Evolutionary conservation across 2,329 filamentous ascomycete genomes (phyloP).

Genomic region (Fusarium continuum): DNA sequence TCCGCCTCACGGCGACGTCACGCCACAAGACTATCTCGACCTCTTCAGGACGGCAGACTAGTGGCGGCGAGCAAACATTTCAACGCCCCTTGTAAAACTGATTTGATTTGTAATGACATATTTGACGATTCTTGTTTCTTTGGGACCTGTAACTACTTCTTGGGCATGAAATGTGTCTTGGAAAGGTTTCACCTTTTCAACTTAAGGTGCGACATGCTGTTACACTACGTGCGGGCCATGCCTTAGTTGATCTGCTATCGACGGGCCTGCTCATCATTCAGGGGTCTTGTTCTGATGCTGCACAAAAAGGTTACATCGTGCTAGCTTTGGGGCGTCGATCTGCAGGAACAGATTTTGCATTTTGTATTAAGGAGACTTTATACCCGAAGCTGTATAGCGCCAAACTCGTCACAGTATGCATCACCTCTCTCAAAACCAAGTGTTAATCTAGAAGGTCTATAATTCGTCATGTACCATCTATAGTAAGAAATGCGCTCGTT

Average conservation of each 20-base stretch:
- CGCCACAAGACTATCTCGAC: constrained; percentile 33
- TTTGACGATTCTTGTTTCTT: constrained; percentile 4
- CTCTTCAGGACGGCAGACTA: constrained; percentile 15
- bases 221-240: background rate
- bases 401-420: background rate
- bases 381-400: background rate
- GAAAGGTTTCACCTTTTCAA: constrained; percentile 18
- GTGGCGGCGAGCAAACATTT: constrained; percentile 46
- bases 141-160: background rate
- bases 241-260: constrained; percentile 19
- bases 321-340: background rate
- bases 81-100: constrained; percentile 6
- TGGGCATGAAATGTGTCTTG: constrained; percentile 17
- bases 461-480: constrained; percentile 27
- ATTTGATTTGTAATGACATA: constrained; percentile 11
- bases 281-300: constrained; percentile 1
- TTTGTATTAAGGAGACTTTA: too few species aligned
- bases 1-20: constrained; percentile 41
- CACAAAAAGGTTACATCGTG: constrained; percentile 33
- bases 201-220: background rate
- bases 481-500: constrained; percentile 15
- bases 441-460: constrained; percentile 22
- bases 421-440: background rate
- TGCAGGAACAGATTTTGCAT: constrained; percentile 18
- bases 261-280: constrained; percentile 7